Evolutionary conservation across 495 filamentous ascomycete genomes (phyloP).

Genomic region (Pyronema omphalodes): DNA sequence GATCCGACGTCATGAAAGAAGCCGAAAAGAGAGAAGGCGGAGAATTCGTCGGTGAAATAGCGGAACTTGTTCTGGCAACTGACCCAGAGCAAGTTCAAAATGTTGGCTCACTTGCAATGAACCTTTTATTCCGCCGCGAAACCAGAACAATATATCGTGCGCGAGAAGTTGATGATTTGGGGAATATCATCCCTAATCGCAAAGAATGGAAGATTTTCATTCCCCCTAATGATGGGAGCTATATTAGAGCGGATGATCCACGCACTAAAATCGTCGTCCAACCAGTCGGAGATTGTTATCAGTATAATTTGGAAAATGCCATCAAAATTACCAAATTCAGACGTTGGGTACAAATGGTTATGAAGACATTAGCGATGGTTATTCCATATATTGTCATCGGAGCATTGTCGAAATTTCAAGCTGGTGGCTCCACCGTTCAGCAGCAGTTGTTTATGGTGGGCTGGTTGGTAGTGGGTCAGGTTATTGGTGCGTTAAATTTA

Average conservation of each 20-base stretch:
- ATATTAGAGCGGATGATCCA: constrained; percentile 1
- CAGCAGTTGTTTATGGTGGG: constrained; percentile 28
- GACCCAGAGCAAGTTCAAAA: not conserved
- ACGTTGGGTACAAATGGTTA: not conserved
- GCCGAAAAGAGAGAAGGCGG: constrained; percentile 23
- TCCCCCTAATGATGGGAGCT: constrained; percentile 4
- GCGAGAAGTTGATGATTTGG: not conserved
- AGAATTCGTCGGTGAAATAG: constrained; percentile 25
- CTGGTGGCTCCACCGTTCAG: constrained; percentile 14
- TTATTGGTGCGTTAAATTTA: constrained; percentile 16
- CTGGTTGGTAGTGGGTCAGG: constrained; percentile 25
- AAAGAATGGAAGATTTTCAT: constrained; percentile 1
- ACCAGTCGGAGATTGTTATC: constrained; percentile 2
- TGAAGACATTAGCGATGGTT: constrained; percentile 13
- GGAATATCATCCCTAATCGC: not conserved
- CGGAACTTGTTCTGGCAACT: constrained; percentile 12
- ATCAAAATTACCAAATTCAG: not conserved
- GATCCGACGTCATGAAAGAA: constrained; percentile 30
- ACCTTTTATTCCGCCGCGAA: constrained; percentile 18
- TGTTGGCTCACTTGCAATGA: constrained; percentile 5
- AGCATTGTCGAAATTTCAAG: constrained; percentile 21
- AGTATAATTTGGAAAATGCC: not conserved
- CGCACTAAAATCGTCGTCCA: not conserved
- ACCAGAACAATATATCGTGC: constrained; percentile 1
- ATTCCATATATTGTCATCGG: constrained; percentile 26